These are phyloP conservation scores for Crithidia sp. DNA, from an alignment of 208 protist genomes.

Conservation along the genomic window DNA sequence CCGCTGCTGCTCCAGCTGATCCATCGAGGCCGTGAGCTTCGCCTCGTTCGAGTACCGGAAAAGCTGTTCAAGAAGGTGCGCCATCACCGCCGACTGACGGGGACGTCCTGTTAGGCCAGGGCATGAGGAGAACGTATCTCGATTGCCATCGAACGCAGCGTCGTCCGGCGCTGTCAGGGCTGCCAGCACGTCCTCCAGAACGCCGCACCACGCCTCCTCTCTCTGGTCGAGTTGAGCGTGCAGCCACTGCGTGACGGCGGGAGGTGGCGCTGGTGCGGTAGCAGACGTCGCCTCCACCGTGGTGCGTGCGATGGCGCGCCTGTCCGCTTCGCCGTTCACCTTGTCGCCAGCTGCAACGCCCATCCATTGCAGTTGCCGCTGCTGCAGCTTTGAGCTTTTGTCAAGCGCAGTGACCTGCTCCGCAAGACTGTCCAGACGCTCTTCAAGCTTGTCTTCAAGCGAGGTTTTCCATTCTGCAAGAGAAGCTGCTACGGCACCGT, in stretches of 20 bases:
- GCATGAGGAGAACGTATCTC: too few relatives aligned
- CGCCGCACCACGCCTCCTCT: constrained; percentile 6
- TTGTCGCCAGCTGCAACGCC: background rate
- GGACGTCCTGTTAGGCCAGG: too few relatives aligned
- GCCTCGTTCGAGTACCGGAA: background rate
- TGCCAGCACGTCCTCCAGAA: constrained; percentile 27
- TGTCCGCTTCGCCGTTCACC: background rate
- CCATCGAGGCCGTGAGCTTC: background rate
- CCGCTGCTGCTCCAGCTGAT: background rate
- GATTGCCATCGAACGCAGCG: background rate
- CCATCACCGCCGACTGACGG: background rate
- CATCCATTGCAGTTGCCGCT: constrained; percentile 16
- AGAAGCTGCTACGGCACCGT: too few relatives aligned
- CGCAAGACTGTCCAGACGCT: constrained; percentile 5
- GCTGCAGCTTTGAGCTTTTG: background rate
- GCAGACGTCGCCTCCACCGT: background rate
- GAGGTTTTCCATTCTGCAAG: too few relatives aligned
- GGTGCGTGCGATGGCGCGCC: background rate
- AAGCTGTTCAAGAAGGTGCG: background rate
- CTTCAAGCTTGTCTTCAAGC: constrained; percentile 1
- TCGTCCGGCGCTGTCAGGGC: background rate
- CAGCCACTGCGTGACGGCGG: constrained; percentile 15
- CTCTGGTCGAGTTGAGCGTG: constrained; percentile 8
- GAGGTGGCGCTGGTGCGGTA: constrained; percentile 1
- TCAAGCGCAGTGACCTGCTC: constrained; percentile 10